These are phyloP conservation scores for Coriolopsis trogii DNA, from an alignment of 1,284 basidiomycete genomes.

Conservation along the genomic window DNA sequence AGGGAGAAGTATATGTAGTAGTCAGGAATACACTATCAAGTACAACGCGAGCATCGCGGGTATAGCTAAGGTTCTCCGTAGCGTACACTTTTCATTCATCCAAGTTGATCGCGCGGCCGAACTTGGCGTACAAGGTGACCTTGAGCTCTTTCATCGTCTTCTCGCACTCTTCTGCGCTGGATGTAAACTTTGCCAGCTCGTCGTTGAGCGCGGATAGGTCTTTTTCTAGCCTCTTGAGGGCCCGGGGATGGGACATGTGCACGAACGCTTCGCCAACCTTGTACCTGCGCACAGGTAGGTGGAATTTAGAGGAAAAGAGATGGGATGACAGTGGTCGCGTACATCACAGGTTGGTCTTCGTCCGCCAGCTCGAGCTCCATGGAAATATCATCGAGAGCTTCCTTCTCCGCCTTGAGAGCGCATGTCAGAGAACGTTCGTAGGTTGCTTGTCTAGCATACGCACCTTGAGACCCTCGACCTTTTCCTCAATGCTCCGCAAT, in stretches of 20 bases:
- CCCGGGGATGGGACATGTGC: constrained; percentile 72
- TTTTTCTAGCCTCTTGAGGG: constrained; percentile 73
- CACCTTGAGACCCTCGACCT: constrained; percentile 75
- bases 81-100: constrained; percentile 56
- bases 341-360: constrained; percentile 81
- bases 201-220: constrained; percentile 67
- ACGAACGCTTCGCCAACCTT: constrained; percentile 91
- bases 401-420: constrained; percentile 89
- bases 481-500: constrained; percentile 72
- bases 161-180: constrained; percentile 73
- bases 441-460: not conserved
- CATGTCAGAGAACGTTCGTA: not conserved
- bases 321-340: constrained; percentile 31
- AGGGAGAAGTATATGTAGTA: no score
- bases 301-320: not conserved
- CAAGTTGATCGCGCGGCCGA: constrained; percentile 91
- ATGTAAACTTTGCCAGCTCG: constrained; percentile 60
- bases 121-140: constrained; percentile 87
- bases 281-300: constrained; percentile 60
- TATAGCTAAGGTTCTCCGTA: no score
- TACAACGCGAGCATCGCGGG: no score
- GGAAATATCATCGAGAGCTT: constrained; percentile 87
- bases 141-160: constrained; percentile 91
- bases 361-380: constrained; percentile 91
- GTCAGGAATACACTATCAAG: no score